Evolutionary conservation across 345 rosid genomes (phyloP).

Genomic region (Melastoma malabathricum): DNA sequence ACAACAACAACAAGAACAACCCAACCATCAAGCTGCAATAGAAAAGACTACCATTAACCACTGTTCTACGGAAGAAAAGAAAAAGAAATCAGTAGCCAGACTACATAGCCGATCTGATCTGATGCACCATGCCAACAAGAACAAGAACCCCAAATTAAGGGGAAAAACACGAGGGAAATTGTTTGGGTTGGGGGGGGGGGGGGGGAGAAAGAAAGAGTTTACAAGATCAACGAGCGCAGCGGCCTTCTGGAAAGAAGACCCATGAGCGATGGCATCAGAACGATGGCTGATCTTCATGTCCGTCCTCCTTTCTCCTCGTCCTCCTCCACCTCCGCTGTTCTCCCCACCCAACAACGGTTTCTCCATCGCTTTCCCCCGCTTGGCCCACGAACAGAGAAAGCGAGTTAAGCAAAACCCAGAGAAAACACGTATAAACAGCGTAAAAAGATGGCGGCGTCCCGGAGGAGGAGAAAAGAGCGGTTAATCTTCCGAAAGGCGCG

Average conservation of each 20-base stretch:
- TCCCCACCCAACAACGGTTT: constrained; percentile 36
- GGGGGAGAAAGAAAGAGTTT: background rate
- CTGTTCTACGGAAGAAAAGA: too few relatives aligned
- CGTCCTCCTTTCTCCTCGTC: too few relatives aligned
- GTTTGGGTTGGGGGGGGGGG: too few relatives aligned
- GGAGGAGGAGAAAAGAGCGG: background rate
- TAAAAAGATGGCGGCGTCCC: background rate
- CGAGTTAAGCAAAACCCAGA: background rate
- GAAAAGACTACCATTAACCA: too few relatives aligned
- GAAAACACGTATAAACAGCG: background rate
- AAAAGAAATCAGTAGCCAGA: too few relatives aligned
- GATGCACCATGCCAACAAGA: background rate
- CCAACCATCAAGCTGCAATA: too few relatives aligned
- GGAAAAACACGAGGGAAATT: background rate
- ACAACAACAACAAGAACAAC: too few relatives aligned
- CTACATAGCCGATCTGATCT: background rate
- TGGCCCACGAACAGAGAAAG: background rate
- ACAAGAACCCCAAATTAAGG: background rate
- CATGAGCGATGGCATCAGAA: constrained; percentile 64
- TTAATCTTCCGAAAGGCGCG: background rate
- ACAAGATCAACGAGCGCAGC: constrained; percentile 99
- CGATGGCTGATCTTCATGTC: constrained; percentile 30
- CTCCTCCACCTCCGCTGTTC: constrained; percentile 14
- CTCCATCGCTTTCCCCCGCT: constrained; percentile 7
- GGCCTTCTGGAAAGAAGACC: constrained; percentile 74